These are phyloP conservation scores for Jatropha curcas DNA, from an alignment of 345 rosid species.

Conservation along the genomic window DNA sequence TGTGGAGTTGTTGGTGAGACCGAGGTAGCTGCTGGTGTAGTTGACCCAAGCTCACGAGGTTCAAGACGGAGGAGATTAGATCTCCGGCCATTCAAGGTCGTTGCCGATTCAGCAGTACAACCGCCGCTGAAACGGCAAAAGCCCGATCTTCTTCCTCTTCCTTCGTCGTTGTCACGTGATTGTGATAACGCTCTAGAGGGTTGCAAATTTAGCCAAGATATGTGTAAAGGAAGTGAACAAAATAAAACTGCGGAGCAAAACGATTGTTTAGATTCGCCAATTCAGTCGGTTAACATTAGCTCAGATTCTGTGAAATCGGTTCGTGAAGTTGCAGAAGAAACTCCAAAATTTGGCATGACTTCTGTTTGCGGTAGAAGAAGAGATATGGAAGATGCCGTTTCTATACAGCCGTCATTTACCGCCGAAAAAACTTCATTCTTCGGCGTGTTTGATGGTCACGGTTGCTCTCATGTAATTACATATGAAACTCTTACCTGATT, in stretches of 20 bases:
- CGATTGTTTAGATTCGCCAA: not conserved
- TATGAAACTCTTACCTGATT: too few relatives aligned
- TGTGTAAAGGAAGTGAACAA: not conserved
- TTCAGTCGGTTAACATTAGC: not conserved
- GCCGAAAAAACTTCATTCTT: conserved; percentile 36
- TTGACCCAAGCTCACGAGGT: conserved; percentile 49
- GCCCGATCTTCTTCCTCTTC: conserved; percentile 21
- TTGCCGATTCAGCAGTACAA: conserved; percentile 43
- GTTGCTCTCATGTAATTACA: conserved; percentile 85
- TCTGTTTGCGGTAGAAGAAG: conserved; percentile 91
- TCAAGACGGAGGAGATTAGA: conserved; percentile 62
- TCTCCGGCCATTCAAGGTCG: conserved; percentile 54
- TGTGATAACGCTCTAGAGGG: conserved; percentile 25
- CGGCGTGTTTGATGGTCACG: conserved; percentile 95
- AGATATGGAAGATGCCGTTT: conserved; percentile 95
- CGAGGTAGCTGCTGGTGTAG: conserved; percentile 51
- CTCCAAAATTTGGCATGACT: conserved; percentile 68
- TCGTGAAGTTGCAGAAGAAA: conserved; percentile 6
- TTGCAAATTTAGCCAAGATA: not conserved
- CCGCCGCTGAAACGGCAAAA: conserved; percentile 51
- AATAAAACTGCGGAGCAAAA: not conserved
- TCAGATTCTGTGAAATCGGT: not conserved
- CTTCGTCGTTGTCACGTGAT: conserved; percentile 2
- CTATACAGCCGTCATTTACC: conserved; percentile 46
- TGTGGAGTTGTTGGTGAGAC: conserved; percentile 71